A percentile compares a stretch with the other conserved stretches of the same genome.
phyloP scores from a whole-genome alignment of 345 rosid genomes.

The Lepidium sativum region DNA sequence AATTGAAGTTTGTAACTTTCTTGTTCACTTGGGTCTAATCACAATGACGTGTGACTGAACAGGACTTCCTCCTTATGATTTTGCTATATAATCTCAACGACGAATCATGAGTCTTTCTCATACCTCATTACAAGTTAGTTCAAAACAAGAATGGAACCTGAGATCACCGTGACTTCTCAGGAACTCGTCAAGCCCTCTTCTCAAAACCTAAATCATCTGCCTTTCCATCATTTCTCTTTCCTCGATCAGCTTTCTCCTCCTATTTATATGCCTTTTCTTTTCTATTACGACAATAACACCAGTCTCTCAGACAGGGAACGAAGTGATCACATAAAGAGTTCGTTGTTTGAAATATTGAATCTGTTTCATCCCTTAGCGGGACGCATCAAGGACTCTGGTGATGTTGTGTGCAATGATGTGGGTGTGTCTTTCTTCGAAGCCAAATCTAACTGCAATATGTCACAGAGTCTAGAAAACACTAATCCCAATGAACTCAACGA shows the following conservation, averaged over 20 bases:
- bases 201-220: slow-evolving; percentile 15
- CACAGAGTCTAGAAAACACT: slow-evolving; percentile 11
- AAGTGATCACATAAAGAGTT: slow-evolving; percentile 8
- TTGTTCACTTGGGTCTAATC: background rate
- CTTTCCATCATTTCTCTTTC: slow-evolving; percentile 20
- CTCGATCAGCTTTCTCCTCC: slow-evolving; percentile 32
- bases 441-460: background rate
- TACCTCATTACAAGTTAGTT: background rate
- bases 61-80: too few species aligned
- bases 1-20: background rate
- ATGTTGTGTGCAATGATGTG: slow-evolving; percentile 5
- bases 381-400: background rate
- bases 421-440: slow-evolving; percentile 19
- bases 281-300: slow-evolving; percentile 14
- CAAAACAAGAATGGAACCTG: slow-evolving; percentile 4
- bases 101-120: background rate
- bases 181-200: slow-evolving; percentile 31
- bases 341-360: slow-evolving; percentile 16
- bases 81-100: background rate
- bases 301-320: background rate
- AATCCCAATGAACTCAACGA: slow-evolving; percentile 10
- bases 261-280: slow-evolving; percentile 6
- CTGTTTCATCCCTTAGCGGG: slow-evolving; percentile 20
- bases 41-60: too few species aligned
- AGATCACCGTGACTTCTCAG: slow-evolving; percentile 7